phyloP scores from a whole-genome alignment of 129 eudicot genomes.

The Tagetes patula region DNA sequence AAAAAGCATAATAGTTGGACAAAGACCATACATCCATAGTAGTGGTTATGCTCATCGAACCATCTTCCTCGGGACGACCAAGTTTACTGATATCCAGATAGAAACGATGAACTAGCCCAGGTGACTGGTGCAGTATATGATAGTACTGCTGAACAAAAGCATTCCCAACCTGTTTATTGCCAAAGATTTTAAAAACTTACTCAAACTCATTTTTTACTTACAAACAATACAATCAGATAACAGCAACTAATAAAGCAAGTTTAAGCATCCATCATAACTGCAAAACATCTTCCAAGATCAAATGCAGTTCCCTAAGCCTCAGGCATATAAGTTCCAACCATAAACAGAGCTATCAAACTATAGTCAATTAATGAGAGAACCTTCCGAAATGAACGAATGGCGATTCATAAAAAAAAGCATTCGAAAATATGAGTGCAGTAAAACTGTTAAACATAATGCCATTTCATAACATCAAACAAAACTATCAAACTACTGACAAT shows the following conservation, averaged over 20 bases:
- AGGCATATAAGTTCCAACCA: not conserved
- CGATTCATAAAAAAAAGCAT: not conserved
- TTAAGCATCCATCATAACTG: not conserved
- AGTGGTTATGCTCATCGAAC: constrained; percentile 60
- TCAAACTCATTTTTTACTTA: not conserved
- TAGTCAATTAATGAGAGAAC: not conserved
- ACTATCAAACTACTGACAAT: not conserved
- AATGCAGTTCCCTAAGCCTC: not conserved
- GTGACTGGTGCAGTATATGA: constrained; percentile 79
- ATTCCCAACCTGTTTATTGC: constrained; percentile 59
- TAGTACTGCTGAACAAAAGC: constrained; percentile 88
- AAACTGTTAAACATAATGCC: constrained; percentile 5
- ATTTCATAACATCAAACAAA: not conserved
- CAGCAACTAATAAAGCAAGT: not conserved
- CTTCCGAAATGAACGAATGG: not conserved
- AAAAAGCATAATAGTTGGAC: not conserved
- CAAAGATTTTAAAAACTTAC: not conserved
- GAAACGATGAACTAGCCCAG: constrained; percentile 67
- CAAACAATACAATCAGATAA: constrained; percentile 2
- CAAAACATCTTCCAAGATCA: not conserved
- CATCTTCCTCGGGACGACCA: constrained; percentile 83
- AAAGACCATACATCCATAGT: constrained; percentile 63
- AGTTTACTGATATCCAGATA: constrained; percentile 79
- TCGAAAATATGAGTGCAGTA: not conserved
- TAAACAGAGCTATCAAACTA: not conserved